Evolutionary conservation across 2,329 filamentous ascomycete species (phyloP), one percentile per base, ranked within the genome.

Genomic region (Penicillium occitanis): DNA sequence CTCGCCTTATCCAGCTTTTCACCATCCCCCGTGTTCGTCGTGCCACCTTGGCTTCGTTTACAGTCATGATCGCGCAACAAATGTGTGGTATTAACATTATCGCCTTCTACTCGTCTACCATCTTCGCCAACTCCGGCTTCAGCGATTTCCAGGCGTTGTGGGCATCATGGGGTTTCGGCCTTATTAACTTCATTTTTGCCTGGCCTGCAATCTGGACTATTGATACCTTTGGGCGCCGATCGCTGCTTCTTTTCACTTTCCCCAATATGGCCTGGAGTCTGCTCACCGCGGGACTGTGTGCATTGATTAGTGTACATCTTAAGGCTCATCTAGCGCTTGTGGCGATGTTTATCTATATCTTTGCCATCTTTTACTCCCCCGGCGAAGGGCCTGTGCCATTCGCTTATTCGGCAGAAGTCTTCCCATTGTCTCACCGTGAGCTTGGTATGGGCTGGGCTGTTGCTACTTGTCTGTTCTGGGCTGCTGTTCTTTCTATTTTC

Each of bases 41-140:
- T 50, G 92, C 92, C 2, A 93, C 88, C 3, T 83, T 91, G 33
- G 92, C 91, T 5, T 90, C 91, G 0, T 91, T 88, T 69, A 87
- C 88, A 0, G 91, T 94, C 70, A 96, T 96, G 92, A 88, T 91
- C 71, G 88, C 87, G 0, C 89, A 91, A 76, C 88, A 91, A 76
- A 88, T 90, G 85, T 90, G 88, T 70, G 86, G 85, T 78, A 83
- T 90, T 76, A 91, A 91, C 73, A 90, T 92, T 65, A 90, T 92
- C 64, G 88, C 90, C 0, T 92, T 92, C 76, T 92, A 93, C 77
- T 90, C 87, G 0, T 88, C 87, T 0, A 88, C 87, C 1, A 76
- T 84, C 57, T 83, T 84, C 61, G 63, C 65, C 6, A 75, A 88
- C 0, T 85, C 88, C 1, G 88, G 88, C 4, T 85, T 87, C 46